These are phyloP conservation scores for Xylariaceae sp. DNA, from an alignment of 2,329 filamentous ascomycete genomes.

Conservation along the genomic window DNA sequence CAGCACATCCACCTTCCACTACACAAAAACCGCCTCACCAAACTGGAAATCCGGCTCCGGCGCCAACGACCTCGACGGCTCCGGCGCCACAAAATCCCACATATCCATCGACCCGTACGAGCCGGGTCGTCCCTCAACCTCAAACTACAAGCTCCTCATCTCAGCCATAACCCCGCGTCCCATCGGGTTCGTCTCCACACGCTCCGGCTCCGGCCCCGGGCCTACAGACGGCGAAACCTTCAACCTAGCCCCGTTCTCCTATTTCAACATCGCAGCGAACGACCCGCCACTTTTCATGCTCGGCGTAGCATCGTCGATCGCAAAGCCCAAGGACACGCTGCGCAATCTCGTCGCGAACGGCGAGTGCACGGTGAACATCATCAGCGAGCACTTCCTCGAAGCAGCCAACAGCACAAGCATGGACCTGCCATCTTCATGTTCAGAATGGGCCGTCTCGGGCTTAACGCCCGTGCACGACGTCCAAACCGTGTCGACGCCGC, in stretches of 20 bases:
- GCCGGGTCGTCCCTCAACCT: conserved; percentile 57
- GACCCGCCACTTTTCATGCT: conserved; percentile 80
- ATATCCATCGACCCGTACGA: conserved; percentile 77
- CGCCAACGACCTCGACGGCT: conserved; percentile 47
- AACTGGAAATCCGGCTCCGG: conserved; percentile 62
- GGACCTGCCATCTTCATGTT: conserved; percentile 69
- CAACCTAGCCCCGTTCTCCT: conserved; percentile 85
- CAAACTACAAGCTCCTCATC: conserved; percentile 93
- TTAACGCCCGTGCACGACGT: conserved; percentile 63
- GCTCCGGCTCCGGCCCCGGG: conserved; percentile 28
- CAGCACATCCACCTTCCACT: conserved; percentile 41
- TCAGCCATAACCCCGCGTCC: conserved; percentile 77
- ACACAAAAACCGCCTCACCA: conserved; percentile 59
- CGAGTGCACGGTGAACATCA: conserved; percentile 84
- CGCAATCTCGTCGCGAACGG: conserved; percentile 64
- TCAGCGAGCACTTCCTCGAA: conserved; percentile 78
- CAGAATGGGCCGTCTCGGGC: conserved; percentile 75
- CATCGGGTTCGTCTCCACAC: conserved; percentile 59
- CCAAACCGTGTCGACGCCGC: conserved; percentile 59
- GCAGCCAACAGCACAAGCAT: conserved; percentile 78
- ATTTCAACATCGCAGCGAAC: conserved; percentile 76
- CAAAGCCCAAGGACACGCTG: conserved; percentile 69
- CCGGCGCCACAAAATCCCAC: conserved; percentile 44
- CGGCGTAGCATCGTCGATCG: conserved; percentile 43
- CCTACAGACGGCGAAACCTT: conserved; percentile 50